Conservation (phyloP, 75 land plant species). For the Cryptomeria japonica region DNA sequence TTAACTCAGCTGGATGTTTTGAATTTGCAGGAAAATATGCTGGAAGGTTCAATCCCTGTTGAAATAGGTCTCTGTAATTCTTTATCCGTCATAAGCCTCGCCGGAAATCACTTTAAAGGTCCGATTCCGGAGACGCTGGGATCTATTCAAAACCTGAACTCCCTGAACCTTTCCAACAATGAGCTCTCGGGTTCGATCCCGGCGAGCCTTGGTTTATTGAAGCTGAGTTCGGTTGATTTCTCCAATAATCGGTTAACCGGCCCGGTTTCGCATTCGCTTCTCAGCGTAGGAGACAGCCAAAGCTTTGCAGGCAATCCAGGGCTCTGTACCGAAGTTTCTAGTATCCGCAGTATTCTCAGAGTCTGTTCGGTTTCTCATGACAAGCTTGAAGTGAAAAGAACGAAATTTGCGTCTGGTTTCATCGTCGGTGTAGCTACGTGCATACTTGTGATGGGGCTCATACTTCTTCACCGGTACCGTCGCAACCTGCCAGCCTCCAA, state of each 20-base stretch:
- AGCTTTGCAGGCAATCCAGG: constrained; percentile 65
- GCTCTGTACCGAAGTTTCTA: constrained; percentile 48
- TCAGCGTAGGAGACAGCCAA: constrained; percentile 40
- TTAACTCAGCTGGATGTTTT: constrained; percentile 36
- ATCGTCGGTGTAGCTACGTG: constrained; percentile 6
- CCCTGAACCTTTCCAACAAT: constrained; percentile 65
- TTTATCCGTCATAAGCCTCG: constrained; percentile 44
- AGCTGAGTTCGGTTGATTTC: constrained; percentile 67
- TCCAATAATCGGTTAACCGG: constrained; percentile 68
- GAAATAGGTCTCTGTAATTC: constrained; percentile 34
- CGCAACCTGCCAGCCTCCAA: constrained; percentile 3
- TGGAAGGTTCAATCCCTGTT: constrained; percentile 63
- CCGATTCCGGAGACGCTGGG: constrained; percentile 67
- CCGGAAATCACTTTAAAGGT: constrained; percentile 56
- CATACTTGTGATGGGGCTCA: not conserved
- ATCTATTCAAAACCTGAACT: constrained; percentile 39
- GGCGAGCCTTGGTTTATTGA: constrained; percentile 40
- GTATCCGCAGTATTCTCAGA: not conserved
- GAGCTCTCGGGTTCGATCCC: constrained; percentile 71
- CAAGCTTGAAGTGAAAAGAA: not conserved
- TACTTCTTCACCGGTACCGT: constrained; percentile 8
- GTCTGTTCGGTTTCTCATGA: not conserved
- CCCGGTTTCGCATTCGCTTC: constrained; percentile 50
- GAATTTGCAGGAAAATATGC: constrained; percentile 41
- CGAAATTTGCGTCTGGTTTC: constrained; percentile 17